Evolutionary conservation across 73 alveolate species (phyloP).

Genomic region (Stentor coeruleus): DNA sequence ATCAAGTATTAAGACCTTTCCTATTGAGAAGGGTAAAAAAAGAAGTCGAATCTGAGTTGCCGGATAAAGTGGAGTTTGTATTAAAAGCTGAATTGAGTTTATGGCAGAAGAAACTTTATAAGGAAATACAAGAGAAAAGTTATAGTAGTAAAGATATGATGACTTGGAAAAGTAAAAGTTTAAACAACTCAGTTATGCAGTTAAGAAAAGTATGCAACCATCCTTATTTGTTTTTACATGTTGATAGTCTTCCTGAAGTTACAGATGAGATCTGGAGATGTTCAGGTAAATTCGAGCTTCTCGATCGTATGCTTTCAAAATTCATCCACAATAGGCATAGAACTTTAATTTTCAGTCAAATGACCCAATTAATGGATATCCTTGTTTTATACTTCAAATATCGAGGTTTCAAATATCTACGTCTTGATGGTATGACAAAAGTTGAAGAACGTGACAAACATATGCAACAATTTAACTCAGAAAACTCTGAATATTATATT

Average conservation of each 20-base stretch:
- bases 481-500: conserved; percentile 70
- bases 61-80: conserved; percentile 95
- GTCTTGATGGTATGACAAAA: conserved; percentile 96
- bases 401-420: conserved; percentile 76
- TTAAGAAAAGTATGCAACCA: conserved; percentile 97
- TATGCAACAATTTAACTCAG: conserved; percentile 72
- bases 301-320: conserved; percentile 95
- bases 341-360: conserved; percentile 92
- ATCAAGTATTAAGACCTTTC: conserved; percentile 96
- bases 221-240: conserved; percentile 89
- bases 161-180: neutral
- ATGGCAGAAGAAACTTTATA: conserved; percentile 95
- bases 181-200: conserved; percentile 97
- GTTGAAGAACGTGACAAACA: conserved; percentile 90
- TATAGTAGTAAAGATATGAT: conserved; percentile 26
- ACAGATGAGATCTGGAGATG: conserved; percentile 88
- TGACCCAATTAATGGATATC: conserved; percentile 95
- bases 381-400: conserved; percentile 86
- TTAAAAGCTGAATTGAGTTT: conserved; percentile 90
- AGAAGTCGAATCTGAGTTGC: conserved; percentile 98
- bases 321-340: conserved; percentile 84
- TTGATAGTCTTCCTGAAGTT: conserved; percentile 56
- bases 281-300: conserved; percentile 95
- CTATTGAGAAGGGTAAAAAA: conserved; percentile 96
- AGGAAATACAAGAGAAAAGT: conserved; percentile 88